phyloP scores from a whole-genome alignment of 2,329 filamentous ascomycete genomes.

The Chrysoporthe deuterocubensis region DNA sequence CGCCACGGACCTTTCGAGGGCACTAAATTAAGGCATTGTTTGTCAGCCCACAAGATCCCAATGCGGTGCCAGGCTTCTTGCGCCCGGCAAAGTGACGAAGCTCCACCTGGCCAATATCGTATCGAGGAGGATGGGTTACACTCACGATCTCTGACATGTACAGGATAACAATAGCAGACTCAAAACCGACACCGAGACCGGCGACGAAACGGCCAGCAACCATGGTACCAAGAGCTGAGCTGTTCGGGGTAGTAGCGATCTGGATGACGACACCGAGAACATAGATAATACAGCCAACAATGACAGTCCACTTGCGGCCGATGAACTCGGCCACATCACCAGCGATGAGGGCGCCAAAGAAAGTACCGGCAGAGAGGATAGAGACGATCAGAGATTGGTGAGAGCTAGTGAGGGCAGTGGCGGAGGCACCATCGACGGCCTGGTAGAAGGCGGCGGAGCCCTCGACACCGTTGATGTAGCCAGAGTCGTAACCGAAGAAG shows the following conservation, averaged over 20 bases:
- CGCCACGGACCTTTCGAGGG: slow-evolving; percentile 74
- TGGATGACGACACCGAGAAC: slow-evolving; percentile 70
- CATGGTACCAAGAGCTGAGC: slow-evolving; percentile 62
- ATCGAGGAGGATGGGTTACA: slow-evolving; percentile 23
- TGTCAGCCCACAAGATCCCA: slow-evolving; percentile 13
- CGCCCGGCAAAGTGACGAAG: no score
- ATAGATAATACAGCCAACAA: slow-evolving; percentile 74
- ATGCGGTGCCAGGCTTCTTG: no score
- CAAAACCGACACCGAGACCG: slow-evolving; percentile 79
- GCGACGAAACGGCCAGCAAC: slow-evolving; percentile 76
- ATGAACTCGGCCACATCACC: slow-evolving; percentile 78
- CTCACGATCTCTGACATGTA: slow-evolving; percentile 84
- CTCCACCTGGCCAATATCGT: no score
- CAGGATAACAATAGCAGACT: slow-evolving; percentile 78
- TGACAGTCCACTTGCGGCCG: slow-evolving; percentile 74
- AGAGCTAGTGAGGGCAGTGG: slow-evolving; percentile 42
- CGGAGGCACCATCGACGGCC: slow-evolving; percentile 50
- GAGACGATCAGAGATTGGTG: slow-evolving; percentile 67
- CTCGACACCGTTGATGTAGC: slow-evolving; percentile 72
- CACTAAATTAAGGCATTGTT: slow-evolving; percentile 37
- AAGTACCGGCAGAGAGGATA: slow-evolving; percentile 77
- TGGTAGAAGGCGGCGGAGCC: slow-evolving; percentile 56
- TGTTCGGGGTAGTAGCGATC: slow-evolving; percentile 53
- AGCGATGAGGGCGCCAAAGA: slow-evolving; percentile 77
- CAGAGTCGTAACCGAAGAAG: slow-evolving; percentile 80